phyloP scores from a whole-genome alignment of 305 asterid genomes.

The Rubia tinctorum region DNA sequence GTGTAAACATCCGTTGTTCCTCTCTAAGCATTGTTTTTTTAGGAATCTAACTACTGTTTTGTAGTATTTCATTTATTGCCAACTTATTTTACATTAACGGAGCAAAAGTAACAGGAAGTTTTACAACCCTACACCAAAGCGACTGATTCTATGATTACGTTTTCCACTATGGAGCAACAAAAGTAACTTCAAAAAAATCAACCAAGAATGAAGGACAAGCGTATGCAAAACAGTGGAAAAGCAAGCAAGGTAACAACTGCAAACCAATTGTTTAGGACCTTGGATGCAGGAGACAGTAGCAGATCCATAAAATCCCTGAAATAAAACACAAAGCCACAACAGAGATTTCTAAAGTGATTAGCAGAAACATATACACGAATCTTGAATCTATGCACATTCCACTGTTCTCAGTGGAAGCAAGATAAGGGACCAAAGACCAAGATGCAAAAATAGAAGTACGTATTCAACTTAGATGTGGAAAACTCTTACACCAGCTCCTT shows the following conservation, averaged over 20 bases:
- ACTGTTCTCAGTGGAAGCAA: conserved; percentile 10
- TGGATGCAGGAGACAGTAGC: conserved; percentile 83
- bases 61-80: not conserved
- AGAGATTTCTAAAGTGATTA: not conserved
- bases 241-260: conserved; percentile 50
- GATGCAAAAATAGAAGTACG: conserved; percentile 2
- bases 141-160: not conserved
- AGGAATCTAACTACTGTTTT: no score
- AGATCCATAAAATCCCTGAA: conserved; percentile 91
- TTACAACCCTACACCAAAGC: not conserved
- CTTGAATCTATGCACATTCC: conserved; percentile 9
- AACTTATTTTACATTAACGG: not conserved
- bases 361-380: conserved; percentile 10
- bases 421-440: conserved; percentile 12
- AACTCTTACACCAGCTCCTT: conserved; percentile 75
- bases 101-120: not conserved
- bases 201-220: not conserved
- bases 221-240: not conserved
- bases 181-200: not conserved
- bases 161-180: not conserved
- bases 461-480: conserved; percentile 19
- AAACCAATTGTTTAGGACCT: conserved; percentile 90
- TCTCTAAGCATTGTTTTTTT: no score
- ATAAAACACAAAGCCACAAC: conserved; percentile 24
- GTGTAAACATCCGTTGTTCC: not conserved